A percentile compares a stretch with the other conserved stretches of the same genome.
phyloP scores from a whole-genome alignment of 192 early-diverging fungal species.

The Coemansia sp. region DNA sequence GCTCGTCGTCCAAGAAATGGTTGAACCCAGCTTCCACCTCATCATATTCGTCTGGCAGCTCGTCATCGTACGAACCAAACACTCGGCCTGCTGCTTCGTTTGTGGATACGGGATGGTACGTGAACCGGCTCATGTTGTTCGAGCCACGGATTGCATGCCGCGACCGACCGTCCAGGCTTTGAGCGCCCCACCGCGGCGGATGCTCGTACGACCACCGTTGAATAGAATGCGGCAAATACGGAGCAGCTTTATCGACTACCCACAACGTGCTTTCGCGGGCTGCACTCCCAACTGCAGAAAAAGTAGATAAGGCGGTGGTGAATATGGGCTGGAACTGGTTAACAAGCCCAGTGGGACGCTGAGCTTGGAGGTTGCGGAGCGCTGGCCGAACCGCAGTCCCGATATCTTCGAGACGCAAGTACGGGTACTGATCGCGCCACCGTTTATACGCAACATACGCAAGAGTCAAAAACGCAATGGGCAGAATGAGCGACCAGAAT shows the following conservation, averaged over 20 bases:
- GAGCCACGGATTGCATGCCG: conserved; percentile 15
- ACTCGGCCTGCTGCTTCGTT: conserved; percentile 28
- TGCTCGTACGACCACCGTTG: conserved; percentile 55
- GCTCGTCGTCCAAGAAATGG: conserved; percentile 50
- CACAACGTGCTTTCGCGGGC: conserved; percentile 37
- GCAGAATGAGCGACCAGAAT: conserved; percentile 41
- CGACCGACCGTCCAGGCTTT: conserved; percentile 33
- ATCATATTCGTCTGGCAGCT: conserved; percentile 38
- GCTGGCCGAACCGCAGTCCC: conserved; percentile 32
- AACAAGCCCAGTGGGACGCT: conserved; percentile 19
- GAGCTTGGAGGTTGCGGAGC: conserved; percentile 13
- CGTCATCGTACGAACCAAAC: conserved; percentile 18
- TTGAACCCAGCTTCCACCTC: conserved; percentile 51
- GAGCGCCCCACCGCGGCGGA: conserved; percentile 47
- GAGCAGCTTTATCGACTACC: conserved; percentile 41
- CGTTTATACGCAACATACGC: conserved; percentile 42
- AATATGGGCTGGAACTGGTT: conserved; percentile 44
- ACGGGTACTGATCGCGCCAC: conserved; percentile 46
- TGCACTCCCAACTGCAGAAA: conserved; percentile 29
- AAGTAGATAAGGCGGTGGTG: conserved; percentile 38
- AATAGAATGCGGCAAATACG: conserved; percentile 35
- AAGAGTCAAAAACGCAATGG: conserved; percentile 27
- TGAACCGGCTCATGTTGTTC: conserved; percentile 20
- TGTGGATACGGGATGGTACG: conserved; percentile 34
- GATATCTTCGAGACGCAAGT: conserved; percentile 48